Evolutionary conservation across 2,329 filamentous ascomycete species (phyloP).

Genomic region (Acrocalymma vagum): DNA sequence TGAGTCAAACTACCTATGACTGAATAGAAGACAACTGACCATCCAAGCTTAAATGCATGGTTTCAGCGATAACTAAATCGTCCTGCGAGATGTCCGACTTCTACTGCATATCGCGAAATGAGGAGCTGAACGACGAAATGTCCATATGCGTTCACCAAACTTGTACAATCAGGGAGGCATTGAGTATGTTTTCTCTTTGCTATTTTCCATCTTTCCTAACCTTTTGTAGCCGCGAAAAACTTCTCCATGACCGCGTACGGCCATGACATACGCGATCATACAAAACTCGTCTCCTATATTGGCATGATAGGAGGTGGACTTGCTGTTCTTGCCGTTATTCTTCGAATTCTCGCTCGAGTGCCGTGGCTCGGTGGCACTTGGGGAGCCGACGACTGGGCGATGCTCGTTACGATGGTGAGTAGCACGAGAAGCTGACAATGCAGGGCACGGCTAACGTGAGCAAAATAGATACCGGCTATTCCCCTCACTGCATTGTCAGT

Average conservation of each 20-base stretch:
- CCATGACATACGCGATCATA: conserved; percentile 46
- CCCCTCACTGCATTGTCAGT: conserved; percentile 29
- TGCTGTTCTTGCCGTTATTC: conserved; percentile 41
- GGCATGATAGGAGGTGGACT: conserved; percentile 43
- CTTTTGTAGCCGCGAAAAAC: conserved; percentile 46
- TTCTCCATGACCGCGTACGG: conserved; percentile 46
- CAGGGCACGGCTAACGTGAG: too few relatives aligned
- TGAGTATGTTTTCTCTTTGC: conserved; percentile 24
- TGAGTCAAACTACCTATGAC: not conserved
- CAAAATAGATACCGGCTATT: conserved; percentile 19
- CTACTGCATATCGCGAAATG: conserved; percentile 30
- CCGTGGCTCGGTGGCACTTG: conserved; percentile 45
- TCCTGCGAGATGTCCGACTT: conserved; percentile 33
- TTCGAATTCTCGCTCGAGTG: conserved; percentile 47
- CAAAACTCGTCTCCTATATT: conserved; percentile 38
- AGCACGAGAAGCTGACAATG: too few relatives aligned
- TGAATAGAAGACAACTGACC: conserved; percentile 1
- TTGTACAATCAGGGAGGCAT: conserved; percentile 33
- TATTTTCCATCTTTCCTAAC: conserved; percentile 9
- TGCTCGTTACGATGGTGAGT: conserved; percentile 50
- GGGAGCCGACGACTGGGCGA: conserved; percentile 51
- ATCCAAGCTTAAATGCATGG: conserved; percentile 29
- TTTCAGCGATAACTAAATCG: conserved; percentile 26
- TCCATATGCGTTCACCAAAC: conserved; percentile 25
- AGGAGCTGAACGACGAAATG: conserved; percentile 21